phyloP scores from a whole-genome alignment of 306 rosid species.

The Oxytropis ochrocephala region DNA sequence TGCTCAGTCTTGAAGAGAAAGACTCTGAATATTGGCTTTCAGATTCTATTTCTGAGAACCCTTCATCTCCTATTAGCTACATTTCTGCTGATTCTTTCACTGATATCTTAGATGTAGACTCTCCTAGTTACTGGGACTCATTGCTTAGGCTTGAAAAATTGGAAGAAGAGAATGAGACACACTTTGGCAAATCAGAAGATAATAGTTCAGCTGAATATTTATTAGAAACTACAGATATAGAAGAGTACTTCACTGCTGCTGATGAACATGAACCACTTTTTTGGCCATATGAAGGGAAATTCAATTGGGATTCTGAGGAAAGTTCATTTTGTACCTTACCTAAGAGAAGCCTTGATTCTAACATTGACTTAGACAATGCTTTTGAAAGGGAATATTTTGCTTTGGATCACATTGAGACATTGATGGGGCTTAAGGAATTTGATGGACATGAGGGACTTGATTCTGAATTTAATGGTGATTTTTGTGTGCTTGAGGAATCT shows the following conservation, averaged over 20 bases:
- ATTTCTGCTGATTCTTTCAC: conserved; percentile 4
- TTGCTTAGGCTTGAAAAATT: conserved; percentile 28
- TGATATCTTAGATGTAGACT: conserved; percentile 6
- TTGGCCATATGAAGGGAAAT: conserved; percentile 44
- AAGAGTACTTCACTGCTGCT: not conserved
- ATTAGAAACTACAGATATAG: not conserved
- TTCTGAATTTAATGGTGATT: conserved; percentile 24
- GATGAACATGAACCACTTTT: conserved; percentile 38
- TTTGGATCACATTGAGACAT: conserved; percentile 32
- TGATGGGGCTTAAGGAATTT: conserved; percentile 53
- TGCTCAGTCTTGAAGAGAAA: conserved; percentile 7
- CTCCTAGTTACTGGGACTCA: conserved; percentile 18
- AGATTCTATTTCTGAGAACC: conserved; percentile 16
- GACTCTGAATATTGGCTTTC: conserved; percentile 29
- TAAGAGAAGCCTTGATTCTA: conserved; percentile 3
- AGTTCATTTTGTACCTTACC: conserved; percentile 39
- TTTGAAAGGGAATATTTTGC: conserved; percentile 21
- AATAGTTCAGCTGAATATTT: not conserved
- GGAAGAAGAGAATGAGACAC: conserved; percentile 8
- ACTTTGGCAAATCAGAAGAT: not conserved
- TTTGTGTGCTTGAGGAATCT: conserved; percentile 21
- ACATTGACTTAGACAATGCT: not conserved
- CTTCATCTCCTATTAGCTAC: conserved; percentile 20
- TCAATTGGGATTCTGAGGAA: conserved; percentile 28
- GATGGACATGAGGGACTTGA: conserved; percentile 53